A percentile compares a stretch with the other conserved stretches of the same genome.
Evolutionary conservation across 2,329 filamentous ascomycete species (phyloP).

Genomic region (Phialemoniopsis sp.): DNA sequence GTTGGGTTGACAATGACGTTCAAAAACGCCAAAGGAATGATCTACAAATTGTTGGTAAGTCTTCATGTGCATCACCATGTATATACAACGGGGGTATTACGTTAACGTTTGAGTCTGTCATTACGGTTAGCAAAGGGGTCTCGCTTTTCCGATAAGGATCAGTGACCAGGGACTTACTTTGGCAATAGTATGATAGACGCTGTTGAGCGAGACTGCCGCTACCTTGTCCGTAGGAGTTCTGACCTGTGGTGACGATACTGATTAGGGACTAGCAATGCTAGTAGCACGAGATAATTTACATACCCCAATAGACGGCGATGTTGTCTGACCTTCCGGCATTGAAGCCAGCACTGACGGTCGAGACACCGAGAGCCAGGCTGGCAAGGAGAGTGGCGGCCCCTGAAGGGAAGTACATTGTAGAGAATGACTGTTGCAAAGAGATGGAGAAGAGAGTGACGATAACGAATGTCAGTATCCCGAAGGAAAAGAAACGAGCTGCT

Average conservation of each 20-base stretch:
- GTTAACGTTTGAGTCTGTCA: constrained; percentile 34
- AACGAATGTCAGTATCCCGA: background rate
- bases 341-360: constrained; percentile 32
- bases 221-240: constrained; percentile 54
- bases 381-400: constrained; percentile 4
- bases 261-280: background rate
- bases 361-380: constrained; percentile 5
- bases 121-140: background rate
- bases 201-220: constrained; percentile 44
- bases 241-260: constrained; percentile 26
- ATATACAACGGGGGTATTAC: constrained; percentile 17
- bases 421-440: background rate
- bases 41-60: constrained; percentile 24
- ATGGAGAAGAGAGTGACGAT: background rate
- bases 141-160: background rate
- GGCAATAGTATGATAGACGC: constrained; percentile 54
- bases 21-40: constrained; percentile 63
- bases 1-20: constrained; percentile 49
- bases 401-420: background rate
- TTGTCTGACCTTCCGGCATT: constrained; percentile 43
- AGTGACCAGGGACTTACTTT: constrained; percentile 35
- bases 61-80: constrained; percentile 8
- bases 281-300: constrained; percentile 5
- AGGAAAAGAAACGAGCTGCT: background rate
- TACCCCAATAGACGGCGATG: constrained; percentile 65